Evolutionary conservation across 164 flowering plant species (phyloP).

Genomic region (Dillenia turbinata): DNA sequence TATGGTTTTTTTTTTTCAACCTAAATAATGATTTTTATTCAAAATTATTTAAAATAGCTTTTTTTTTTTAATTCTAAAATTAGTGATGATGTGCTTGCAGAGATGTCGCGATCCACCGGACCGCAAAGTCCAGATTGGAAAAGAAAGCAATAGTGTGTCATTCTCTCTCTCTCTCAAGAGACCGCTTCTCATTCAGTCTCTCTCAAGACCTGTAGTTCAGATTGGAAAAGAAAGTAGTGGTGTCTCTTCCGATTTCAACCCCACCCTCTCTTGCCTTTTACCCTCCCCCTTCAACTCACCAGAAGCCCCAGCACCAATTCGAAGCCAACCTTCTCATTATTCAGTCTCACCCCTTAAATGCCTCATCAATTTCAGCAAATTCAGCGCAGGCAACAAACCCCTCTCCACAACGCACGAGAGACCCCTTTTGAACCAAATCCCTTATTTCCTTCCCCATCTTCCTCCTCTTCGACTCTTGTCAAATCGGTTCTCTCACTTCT

Average conservation of each 20-base stretch:
- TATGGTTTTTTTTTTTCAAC: too few relatives aligned
- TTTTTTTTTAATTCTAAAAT: too few relatives aligned
- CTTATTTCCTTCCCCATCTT: conserved; percentile 7
- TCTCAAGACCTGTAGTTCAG: conserved; percentile 39
- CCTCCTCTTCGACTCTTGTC: conserved; percentile 23
- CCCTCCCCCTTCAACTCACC: conserved; percentile 16
- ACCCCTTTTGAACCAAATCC: conserved; percentile 28
- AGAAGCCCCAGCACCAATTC: conserved; percentile 14
- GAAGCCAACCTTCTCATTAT: neutral
- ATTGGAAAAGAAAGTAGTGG: conserved; percentile 71
- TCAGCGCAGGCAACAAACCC: conserved; percentile 3
- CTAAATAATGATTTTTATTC: too few relatives aligned
- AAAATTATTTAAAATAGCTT: neutral
- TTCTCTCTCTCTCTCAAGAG: too few relatives aligned
- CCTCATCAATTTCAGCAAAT: neutral
- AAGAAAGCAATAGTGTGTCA: too few relatives aligned
- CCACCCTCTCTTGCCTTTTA: conserved; percentile 13
- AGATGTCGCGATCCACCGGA: conserved; percentile 39
- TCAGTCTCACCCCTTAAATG: conserved; percentile 11
- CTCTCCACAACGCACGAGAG: conserved; percentile 43
- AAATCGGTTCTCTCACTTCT: conserved; percentile 49
- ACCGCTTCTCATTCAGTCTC: too few relatives aligned
- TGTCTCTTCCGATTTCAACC: conserved; percentile 67
- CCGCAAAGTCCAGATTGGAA: neutral
- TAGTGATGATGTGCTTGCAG: too few relatives aligned